Base-by-base conservation (phyloP, 305 asterid species). In the Fraxinus albicans region DNA sequence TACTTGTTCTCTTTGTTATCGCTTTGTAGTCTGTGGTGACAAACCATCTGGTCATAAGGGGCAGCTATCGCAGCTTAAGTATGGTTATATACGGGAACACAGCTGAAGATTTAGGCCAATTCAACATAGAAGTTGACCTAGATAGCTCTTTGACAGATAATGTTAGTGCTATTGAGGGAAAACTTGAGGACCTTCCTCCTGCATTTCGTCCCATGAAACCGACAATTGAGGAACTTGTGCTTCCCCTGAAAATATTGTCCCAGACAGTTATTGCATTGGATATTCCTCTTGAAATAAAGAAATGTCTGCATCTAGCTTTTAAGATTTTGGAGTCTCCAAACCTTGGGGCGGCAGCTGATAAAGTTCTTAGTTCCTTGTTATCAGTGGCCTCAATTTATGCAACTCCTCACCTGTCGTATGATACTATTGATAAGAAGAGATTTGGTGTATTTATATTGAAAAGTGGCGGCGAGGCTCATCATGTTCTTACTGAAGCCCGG, bases 21-120 rank as follows among this genome's bases (percentile, higher is more conserved):
- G 79, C 77, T 67, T 89, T 87, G 88, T 89, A 96, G 99, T 95
- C 93, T 73, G 87, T 92, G 87, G 93, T 94, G 80, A 94, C 98
- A 82, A 94, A 86, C 88, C 99, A 94, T 94, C 88, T 96, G 94
- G 98, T 94, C 78, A 89, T 96, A 40, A 91, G 99, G 86, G 99
- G 99, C 86, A 94, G 97, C 93, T 96, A 93, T 88, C 97, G 97
- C 82, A 92, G 93, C 93, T 94, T 96, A 76, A 96, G 97, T 91
- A 89, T 96, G 97, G 99, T 96, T 82, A 86, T 96, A 85, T 96
- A 94, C 85, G 99, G 99, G 74, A 94, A 94, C 85, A 93, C 97
- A 75, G 94, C 98, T 0, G 98, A 93, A 89, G 99, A 94, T 92
- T 87, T 96, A 74, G 98, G 99, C 84, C 99, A 96, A 85, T 96